Base-by-base conservation (phyloP, 108 stramenopile genomes). In the Cyclotella choctawhatcheeana region DNA sequence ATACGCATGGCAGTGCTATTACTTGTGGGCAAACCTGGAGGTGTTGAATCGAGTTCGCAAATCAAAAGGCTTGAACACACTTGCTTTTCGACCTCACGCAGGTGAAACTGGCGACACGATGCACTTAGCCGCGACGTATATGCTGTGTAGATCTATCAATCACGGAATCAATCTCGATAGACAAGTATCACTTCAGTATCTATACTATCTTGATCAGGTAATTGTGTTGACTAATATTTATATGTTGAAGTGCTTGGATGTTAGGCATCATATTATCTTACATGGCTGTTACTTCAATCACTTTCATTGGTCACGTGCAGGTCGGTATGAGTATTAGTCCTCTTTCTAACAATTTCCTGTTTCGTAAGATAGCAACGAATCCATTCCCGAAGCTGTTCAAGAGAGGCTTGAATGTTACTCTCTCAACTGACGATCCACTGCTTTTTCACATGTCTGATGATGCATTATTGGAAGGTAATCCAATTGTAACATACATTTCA, bases 391-490 rank as follows among this genome's bases (percentile, higher is more conserved):
- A 96, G 65, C 88, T 90, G 48, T 93, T 94, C 75, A 79, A 69
- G 32, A 60, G 88, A 26, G 97, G 98, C 5, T 65, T 99, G 67
- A 98, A 99, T 77, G 96, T 99, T 20, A 94, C 97, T 3, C 71
- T 99, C 12, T 97, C 97, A 6, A 99, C 99, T 21, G 99, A 99
- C 61, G 99, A 99, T 74, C 99, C 99, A 6, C 84, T 99, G 20
- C 63, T 99, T 51, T 97, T 99, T 44, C 99, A 99, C 80, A 95
- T 97, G 93, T 94, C 94, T 21, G 97, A 98, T 64, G 98, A 99
- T 76, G 93, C 99, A 10, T 76, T 99, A 33, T 87, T 99, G 33
- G 95, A 96, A 77, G 73, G 73, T 74, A 35, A 65, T 63, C 27
- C 22, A 12, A 53, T 27, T 25, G 44, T 27, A 22, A 2, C 22